Evolutionary conservation across 106 monocot species (phyloP).

Genomic region (Triglochin maritima): DNA sequence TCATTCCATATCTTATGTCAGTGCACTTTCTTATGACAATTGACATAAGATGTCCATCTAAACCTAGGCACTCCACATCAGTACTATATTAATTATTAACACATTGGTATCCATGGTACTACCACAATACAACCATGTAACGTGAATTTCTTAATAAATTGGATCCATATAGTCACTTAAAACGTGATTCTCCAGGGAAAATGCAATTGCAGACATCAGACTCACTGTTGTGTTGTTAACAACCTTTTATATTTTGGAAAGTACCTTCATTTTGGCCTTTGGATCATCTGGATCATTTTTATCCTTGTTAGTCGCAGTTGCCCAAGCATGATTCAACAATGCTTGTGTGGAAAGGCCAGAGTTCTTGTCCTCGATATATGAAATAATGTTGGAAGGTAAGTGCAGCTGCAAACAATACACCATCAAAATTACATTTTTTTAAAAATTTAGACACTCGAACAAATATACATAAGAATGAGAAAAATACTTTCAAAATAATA

Average conservation of each 20-base stretch:
- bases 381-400: constrained; percentile 13
- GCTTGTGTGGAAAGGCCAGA: constrained; percentile 14
- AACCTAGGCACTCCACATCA: no score
- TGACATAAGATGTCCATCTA: no score
- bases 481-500: neutral
- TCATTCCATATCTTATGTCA: no score
- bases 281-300: constrained; percentile 4
- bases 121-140: no score
- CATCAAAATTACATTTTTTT: neutral
- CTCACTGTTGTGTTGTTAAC: no score
- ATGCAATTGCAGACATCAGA: no score
- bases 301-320: constrained; percentile 1
- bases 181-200: no score
- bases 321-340: constrained; percentile 18
- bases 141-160: no score
- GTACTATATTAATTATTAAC: no score
- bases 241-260: neutral
- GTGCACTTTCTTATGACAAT: no score
- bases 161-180: no score
- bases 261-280: constrained; percentile 11
- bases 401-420: constrained; percentile 7
- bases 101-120: no score
- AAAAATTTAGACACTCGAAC: neutral
- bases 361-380: constrained; percentile 21
- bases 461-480: neutral